These are phyloP conservation scores for Zea luxurians DNA, from an alignment of 176 grass and related monocot species.

Conservation along the genomic window DNA sequence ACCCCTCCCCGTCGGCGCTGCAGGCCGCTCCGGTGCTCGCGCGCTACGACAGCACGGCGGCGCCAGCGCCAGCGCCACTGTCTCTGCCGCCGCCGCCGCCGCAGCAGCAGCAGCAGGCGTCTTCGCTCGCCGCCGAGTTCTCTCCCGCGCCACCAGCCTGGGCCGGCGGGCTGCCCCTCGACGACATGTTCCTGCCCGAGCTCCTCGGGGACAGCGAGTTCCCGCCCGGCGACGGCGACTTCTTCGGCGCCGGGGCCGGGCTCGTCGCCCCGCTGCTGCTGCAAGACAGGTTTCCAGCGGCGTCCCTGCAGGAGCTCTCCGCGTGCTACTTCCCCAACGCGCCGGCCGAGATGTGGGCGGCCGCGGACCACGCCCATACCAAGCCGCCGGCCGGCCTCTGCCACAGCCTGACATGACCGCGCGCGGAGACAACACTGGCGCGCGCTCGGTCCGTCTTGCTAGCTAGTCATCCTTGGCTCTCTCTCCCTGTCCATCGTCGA, in stretches of 20 bases:
- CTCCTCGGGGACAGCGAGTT: constrained; percentile 44
- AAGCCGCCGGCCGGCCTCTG: constrained; percentile 49
- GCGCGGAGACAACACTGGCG: not conserved
- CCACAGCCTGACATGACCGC: constrained; percentile 51
- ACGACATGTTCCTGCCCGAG: constrained; percentile 59
- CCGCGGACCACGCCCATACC: constrained; percentile 9
- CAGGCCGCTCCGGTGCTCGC: constrained; percentile 8
- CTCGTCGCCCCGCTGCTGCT: constrained; percentile 29
- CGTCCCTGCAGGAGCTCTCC: constrained; percentile 43
- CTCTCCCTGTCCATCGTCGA: not conserved
- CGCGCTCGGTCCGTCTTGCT: not conserved
- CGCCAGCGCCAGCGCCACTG: too few species aligned
- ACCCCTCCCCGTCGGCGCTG: constrained; percentile 29
- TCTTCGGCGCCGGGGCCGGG: constrained; percentile 33
- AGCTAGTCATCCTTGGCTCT: not conserved
- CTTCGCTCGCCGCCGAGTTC: constrained; percentile 32
- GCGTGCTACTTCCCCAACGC: constrained; percentile 53
- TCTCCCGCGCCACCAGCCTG: not conserved
- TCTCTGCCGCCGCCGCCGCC: not conserved
- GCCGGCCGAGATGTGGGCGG: constrained; percentile 50
- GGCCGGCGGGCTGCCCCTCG: not conserved
- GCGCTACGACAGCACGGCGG: constrained; percentile 27
- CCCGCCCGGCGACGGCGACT: constrained; percentile 22
- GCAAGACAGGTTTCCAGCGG: constrained; percentile 5
- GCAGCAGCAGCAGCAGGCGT: not conserved